Evolutionary conservation across 2,329 filamentous ascomycete genomes (phyloP), one percentile per base, ranked within the genome.

Genomic region (Verticillium longisporum): DNA sequence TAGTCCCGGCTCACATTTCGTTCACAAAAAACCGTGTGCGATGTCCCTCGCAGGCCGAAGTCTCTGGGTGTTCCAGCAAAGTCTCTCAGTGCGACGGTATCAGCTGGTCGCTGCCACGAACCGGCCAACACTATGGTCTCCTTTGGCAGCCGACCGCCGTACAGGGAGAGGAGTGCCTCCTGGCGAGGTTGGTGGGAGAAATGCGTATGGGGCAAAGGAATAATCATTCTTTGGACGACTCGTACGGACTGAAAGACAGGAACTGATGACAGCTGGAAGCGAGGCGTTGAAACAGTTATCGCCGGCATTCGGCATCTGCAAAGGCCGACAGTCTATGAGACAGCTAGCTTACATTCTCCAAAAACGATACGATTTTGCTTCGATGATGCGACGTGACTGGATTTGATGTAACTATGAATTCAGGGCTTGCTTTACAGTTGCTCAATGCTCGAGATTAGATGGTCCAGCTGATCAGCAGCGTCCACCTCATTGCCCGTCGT

Each of bases 381-480:
- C 18, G n/a, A 50, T 7, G 3, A 18, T 9, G 45, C n/a, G 21
- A 21, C 45, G 18, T 50, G 45, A 50, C 45, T 4, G 26, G 26
- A 26, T 50, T 18, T 26, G 26, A 21, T 50, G 9, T 21, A 11
- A 50, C 21, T 26, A 50, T 4, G 26, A 4, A 18, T 9, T 3
- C 9, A 60, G 21, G 57, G 18, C 34, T 56, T 60, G 58, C 50
- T 33, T 66, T 76, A 88, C 65, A 88, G 68, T 69, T 88, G 83
- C 68, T 88, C 86, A 65, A 88, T 82, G 64, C 79, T 78, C 18
- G 80, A 75, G 58, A 85, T 69, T 34, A 86, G 71, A 56, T 83
- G 78, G 6, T 85, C 81, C 18, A 86, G 68, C 63, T 81, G 77
- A 57, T 80, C 78, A 26, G 15, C 57, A 26, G 45, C 31, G 6